phyloP scores from a whole-genome alignment of 2,329 filamentous ascomycete genomes.

The Metarhizium sp. region DNA sequence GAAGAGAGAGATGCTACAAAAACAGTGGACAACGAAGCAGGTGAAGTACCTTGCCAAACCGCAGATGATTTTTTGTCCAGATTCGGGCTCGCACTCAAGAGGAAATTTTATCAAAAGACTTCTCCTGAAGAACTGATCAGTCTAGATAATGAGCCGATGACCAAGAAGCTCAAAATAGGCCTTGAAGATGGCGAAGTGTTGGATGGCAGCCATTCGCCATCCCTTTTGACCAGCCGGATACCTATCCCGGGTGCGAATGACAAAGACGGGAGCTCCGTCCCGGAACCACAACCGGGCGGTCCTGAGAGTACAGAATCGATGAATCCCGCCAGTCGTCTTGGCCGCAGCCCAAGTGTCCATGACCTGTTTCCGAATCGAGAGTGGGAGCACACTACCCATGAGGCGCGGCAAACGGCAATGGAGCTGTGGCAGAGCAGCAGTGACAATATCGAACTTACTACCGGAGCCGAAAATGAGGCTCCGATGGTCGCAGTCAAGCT shows the following conservation, averaged over 20 bases:
- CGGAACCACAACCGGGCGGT: neutral
- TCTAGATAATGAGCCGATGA: neutral
- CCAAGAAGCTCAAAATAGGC: neutral
- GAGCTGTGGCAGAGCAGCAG: conserved; percentile 5
- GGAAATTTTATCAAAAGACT: neutral
- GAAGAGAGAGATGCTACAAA: neutral
- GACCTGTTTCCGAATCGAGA: neutral
- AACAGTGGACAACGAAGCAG: neutral
- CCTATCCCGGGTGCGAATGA: neutral
- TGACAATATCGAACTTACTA: neutral
- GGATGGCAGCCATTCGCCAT: neutral
- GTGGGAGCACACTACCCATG: neutral
- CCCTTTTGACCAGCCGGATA: neutral
- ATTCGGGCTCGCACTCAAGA: neutral
- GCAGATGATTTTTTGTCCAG: conserved; percentile 1
- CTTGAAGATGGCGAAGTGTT: neutral
- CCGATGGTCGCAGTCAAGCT: neutral
- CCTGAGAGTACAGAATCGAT: neutral
- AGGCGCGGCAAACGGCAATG: conserved; percentile 1
- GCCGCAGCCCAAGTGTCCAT: neutral
- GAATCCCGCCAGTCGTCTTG: neutral
- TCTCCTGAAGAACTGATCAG: neutral
- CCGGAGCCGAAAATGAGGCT: neutral
- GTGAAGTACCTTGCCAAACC: neutral
- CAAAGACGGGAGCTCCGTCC: neutral